A percentile compares a stretch with the other conserved stretches of the same genome.
Conservation (phyloP, 768 basidiomycete genomes). For the Tulasnella calospora region DNA sequence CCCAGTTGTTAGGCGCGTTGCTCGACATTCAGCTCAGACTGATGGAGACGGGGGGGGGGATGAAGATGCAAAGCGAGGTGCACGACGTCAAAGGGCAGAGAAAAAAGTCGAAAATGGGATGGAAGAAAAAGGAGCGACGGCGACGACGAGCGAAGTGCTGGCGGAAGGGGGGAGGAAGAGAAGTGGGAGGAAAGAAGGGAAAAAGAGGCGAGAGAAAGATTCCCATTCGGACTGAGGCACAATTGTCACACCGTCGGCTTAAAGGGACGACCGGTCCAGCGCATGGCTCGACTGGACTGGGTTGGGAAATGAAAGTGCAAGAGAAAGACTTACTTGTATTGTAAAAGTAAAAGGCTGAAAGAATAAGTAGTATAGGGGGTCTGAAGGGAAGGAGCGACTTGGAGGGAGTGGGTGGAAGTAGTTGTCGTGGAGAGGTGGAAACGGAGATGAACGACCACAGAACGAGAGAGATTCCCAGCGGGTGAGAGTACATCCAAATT, state of each 20-base stretch:
- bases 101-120: background rate
- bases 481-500: background rate
- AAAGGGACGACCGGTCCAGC: background rate
- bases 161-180: background rate
- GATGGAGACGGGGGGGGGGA: background rate
- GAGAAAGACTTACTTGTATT: background rate
- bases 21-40: background rate
- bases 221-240: background rate
- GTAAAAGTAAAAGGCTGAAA: background rate
- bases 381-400: background rate
- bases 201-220: background rate
- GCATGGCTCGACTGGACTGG: background rate
- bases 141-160: conserved; percentile 4
- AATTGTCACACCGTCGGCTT: background rate
- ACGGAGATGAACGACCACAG: background rate
- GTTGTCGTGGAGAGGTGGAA: background rate
- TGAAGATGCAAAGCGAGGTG: background rate
- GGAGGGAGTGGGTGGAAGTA: background rate
- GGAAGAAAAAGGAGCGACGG: conserved; percentile 3
- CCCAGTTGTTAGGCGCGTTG: conserved; percentile 15
- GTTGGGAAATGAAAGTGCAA: background rate
- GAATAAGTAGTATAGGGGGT: background rate
- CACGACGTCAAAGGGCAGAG: background rate
- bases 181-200: background rate
- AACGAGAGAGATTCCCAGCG: conserved; percentile 4